Conservation (phyloP, 306 rosid species). For the Trifolium fragiferum region DNA sequence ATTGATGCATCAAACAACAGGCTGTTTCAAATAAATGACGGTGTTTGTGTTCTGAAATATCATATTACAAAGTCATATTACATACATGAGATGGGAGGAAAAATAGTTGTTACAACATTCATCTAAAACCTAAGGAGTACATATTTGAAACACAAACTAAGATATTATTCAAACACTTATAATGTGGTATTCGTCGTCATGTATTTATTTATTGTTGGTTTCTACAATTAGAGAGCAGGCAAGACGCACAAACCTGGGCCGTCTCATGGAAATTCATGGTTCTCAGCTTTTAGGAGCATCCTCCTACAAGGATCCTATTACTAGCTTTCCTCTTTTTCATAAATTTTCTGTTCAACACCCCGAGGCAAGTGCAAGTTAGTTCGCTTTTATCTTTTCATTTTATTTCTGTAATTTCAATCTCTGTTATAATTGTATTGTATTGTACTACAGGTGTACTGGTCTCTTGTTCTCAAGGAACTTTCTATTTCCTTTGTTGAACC, state of each 20-base stretch:
- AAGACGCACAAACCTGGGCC: slow-evolving; percentile 65
- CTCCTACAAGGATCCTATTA: slow-evolving; percentile 76
- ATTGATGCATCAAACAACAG: background rate
- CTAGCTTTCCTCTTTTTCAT: slow-evolving; percentile 68
- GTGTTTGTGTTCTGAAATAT: background rate
- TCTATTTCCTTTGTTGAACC: slow-evolving; percentile 60
- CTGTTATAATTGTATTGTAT: background rate
- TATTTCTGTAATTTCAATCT: background rate
- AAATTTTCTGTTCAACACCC: slow-evolving; percentile 65
- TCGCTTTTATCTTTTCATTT: background rate
- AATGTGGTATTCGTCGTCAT: background rate
- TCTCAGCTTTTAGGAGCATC: slow-evolving; percentile 65
- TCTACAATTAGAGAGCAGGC: slow-evolving; percentile 51
- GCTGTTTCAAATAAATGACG: background rate
- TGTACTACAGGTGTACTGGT: slow-evolving; percentile 70
- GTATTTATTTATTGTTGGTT: background rate
- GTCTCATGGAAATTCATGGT: slow-evolving; percentile 69
- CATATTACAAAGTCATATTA: background rate
- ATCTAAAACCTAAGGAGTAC: background rate
- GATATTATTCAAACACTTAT: background rate
- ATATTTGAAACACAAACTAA: background rate
- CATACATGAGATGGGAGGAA: background rate
- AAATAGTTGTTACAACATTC: background rate
- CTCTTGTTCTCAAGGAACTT: slow-evolving; percentile 71
- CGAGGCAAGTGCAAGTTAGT: slow-evolving; percentile 46